phyloP scores from a whole-genome alignment of 805 yeast genomes.

The Ogataea degrootiae region DNA sequence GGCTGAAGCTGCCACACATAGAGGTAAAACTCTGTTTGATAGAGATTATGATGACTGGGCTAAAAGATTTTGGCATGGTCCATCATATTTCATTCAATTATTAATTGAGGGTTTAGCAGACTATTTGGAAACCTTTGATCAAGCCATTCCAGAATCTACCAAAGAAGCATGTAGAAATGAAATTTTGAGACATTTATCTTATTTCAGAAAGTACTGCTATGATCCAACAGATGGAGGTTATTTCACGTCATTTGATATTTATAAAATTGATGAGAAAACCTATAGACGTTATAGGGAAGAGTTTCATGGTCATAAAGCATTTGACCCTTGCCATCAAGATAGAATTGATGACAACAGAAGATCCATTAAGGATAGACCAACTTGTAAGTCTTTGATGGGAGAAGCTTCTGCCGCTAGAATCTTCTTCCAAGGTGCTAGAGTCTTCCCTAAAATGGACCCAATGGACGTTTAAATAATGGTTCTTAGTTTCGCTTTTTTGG shows the following conservation, averaged over 20 bases:
- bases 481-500: neutral
- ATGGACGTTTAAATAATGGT: constrained; percentile 1
- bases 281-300: constrained; percentile 46
- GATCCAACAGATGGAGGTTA: constrained; percentile 59
- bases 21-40: constrained; percentile 53
- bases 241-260: constrained; percentile 54
- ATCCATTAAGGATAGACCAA: constrained; percentile 26
- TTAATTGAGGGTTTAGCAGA: constrained; percentile 66
- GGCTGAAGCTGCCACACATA: constrained; percentile 56
- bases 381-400: constrained; percentile 47
- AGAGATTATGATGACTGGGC: constrained; percentile 51
- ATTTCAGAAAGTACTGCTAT: constrained; percentile 51
- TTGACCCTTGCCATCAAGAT: constrained; percentile 49
- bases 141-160: constrained; percentile 32
- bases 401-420: constrained; percentile 64
- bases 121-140: constrained; percentile 47
- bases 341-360: constrained; percentile 37
- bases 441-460: constrained; percentile 35
- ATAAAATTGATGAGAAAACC: constrained; percentile 43
- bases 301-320: constrained; percentile 51
- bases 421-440: constrained; percentile 63
- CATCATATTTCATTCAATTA: constrained; percentile 61
- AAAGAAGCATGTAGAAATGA: constrained; percentile 34
- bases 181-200: constrained; percentile 48
- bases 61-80: constrained; percentile 60